A percentile compares a stretch with the other conserved stretches of the same genome.
These are phyloP conservation scores for Syzygium syzygioides DNA, from an alignment of 441 rosid genomes.

Conservation along the genomic window DNA sequence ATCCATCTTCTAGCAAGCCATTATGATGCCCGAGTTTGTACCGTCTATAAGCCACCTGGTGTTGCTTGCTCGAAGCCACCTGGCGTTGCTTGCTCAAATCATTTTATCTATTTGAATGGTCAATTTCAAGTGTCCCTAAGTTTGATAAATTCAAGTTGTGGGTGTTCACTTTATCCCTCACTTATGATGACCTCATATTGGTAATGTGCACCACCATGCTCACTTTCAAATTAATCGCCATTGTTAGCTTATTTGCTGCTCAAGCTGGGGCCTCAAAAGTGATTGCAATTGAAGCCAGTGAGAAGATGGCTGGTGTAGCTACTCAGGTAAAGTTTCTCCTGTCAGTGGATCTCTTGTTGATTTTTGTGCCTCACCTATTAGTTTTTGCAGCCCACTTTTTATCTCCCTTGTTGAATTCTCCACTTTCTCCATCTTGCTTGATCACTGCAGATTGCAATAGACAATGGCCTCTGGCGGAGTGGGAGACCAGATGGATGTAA, in stretches of 20 bases:
- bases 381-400: neutral
- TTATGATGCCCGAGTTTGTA: neutral
- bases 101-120: neutral
- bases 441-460: constrained; percentile 66
- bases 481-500: constrained; percentile 19
- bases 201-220: neutral
- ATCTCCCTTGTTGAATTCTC: neutral
- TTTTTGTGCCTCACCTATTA: neutral
- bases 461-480: constrained; percentile 48
- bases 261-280: constrained; percentile 90
- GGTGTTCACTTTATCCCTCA: neutral
- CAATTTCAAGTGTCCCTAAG: neutral
- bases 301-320: constrained; percentile 92
- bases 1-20: neutral
- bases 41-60: neutral
- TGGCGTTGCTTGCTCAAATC: neutral
- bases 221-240: neutral
- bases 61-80: neutral
- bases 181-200: neutral
- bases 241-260: constrained; percentile 77
- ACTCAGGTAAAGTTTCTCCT: constrained; percentile 46
- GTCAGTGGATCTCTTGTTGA: neutral
- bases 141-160: neutral
- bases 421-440: neutral
- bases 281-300: constrained; percentile 85